These are phyloP conservation scores for Nicotiana attenuata DNA, from an alignment of 257 asterid species.

Conservation along the genomic window DNA sequence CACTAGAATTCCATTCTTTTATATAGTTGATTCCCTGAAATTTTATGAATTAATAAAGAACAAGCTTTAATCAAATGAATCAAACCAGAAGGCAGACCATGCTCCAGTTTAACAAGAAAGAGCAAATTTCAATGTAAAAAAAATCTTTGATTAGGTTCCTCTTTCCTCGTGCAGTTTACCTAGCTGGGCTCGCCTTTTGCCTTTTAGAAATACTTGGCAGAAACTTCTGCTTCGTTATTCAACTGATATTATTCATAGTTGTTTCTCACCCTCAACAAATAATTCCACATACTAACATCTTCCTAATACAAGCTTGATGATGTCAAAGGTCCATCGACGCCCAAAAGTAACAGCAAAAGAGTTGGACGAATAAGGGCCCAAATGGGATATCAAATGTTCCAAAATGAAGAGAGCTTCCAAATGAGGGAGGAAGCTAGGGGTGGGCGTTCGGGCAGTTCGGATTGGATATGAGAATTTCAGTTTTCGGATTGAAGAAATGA, in stretches of 20 bases:
- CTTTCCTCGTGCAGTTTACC: not conserved
- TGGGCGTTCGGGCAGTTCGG: no score
- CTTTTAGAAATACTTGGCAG: not conserved
- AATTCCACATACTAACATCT: slow-evolving; percentile 1
- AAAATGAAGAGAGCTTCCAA: not conserved
- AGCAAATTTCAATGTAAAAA: not conserved
- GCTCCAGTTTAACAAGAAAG: not conserved
- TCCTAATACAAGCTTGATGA: not conserved
- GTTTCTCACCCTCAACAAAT: not conserved
- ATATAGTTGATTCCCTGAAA: not conserved
- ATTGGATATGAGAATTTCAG: no score
- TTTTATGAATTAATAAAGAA: not conserved
- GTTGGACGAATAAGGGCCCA: not conserved
- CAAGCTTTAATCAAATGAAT: not conserved
- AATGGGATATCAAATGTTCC: not conserved
- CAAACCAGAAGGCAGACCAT: not conserved
- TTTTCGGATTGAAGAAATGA: no score
- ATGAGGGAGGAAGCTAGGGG: not conserved
- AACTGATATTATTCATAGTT: not conserved
- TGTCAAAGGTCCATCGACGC: not conserved
- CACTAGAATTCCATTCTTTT: not conserved
- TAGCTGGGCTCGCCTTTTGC: not conserved
- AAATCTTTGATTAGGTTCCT: slow-evolving; percentile 5
- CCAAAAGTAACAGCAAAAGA: not conserved
- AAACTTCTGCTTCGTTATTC: not conserved